Evolutionary conservation across 179 eudicot species (phyloP).

Genomic region (Gypsophila paniculata): DNA sequence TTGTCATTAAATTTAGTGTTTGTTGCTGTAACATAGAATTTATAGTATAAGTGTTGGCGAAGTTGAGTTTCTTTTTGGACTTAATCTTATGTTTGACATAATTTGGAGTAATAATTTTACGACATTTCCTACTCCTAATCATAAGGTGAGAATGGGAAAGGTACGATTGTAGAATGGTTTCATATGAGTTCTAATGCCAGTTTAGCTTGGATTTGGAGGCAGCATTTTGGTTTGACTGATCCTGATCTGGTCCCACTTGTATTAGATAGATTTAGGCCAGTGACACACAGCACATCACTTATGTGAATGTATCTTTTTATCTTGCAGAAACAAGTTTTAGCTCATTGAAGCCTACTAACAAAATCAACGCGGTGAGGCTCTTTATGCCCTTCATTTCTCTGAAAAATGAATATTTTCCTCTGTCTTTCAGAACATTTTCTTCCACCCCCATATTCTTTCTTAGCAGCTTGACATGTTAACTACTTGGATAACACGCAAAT

Average conservation of each 20-base stretch:
- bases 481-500: background rate
- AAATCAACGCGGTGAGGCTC: conserved; percentile 15
- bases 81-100: background rate
- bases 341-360: conserved; percentile 41
- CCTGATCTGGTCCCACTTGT: background rate
- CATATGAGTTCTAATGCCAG: background rate
- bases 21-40: background rate
- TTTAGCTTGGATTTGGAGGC: background rate
- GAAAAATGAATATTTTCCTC: background rate
- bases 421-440: background rate
- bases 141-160: background rate
- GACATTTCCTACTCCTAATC: background rate
- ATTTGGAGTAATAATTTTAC: background rate
- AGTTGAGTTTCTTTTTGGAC: background rate
- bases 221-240: background rate
- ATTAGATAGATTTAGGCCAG: background rate
- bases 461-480: background rate
- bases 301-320: background rate
- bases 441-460: background rate
- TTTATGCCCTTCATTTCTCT: too few relatives aligned
- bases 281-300: background rate
- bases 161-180: background rate
- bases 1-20: background rate
- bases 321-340: conserved; percentile 49
- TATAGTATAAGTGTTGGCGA: background rate